Conservation (phyloP, 495 filamentous ascomycete species). For the Penicillium verhagenii region DNA sequence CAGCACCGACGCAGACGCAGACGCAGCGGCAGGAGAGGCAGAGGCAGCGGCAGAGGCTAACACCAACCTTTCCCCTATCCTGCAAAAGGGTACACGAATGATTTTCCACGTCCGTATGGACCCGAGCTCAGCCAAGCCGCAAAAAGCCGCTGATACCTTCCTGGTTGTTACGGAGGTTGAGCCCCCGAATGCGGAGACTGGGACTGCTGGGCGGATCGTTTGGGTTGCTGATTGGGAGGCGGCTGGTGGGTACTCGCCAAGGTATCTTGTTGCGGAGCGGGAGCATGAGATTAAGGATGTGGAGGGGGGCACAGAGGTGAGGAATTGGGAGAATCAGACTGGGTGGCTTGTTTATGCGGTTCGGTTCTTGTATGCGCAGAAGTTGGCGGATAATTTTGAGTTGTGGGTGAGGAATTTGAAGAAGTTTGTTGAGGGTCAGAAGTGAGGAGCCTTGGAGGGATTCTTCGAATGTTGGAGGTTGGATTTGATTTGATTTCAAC, state of each 20-base stretch:
- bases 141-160: slow-evolving; percentile 23
- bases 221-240: slow-evolving; percentile 33
- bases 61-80: slow-evolving; percentile 22
- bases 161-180: slow-evolving; percentile 30
- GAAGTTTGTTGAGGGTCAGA: slow-evolving; percentile 29
- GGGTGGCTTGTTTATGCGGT: slow-evolving; percentile 42
- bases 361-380: slow-evolving; percentile 35
- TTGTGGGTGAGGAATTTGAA: slow-evolving; percentile 42
- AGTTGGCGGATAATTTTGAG: slow-evolving; percentile 37
- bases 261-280: slow-evolving; percentile 36
- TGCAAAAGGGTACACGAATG: slow-evolving; percentile 35
- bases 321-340: slow-evolving; percentile 45
- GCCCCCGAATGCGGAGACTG: slow-evolving; percentile 23
- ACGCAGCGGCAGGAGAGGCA: too few relatives aligned
- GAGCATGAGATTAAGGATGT: slow-evolving; percentile 41
- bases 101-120: slow-evolving; percentile 48
- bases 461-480: too few relatives aligned
- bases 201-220: slow-evolving; percentile 31
- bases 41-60: too few relatives aligned
- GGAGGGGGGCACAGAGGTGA: slow-evolving; percentile 31
- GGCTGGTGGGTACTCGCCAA: slow-evolving; percentile 25
- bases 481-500: background rate
- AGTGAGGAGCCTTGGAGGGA: background rate
- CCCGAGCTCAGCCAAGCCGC: slow-evolving; percentile 27
- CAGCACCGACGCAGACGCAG: too few relatives aligned